A percentile compares a stretch with the other conserved stretches of the same genome.
Evolutionary conservation across 2,329 filamentous ascomycete species (phyloP).

Genomic region (Coniochaeta sp.): DNA sequence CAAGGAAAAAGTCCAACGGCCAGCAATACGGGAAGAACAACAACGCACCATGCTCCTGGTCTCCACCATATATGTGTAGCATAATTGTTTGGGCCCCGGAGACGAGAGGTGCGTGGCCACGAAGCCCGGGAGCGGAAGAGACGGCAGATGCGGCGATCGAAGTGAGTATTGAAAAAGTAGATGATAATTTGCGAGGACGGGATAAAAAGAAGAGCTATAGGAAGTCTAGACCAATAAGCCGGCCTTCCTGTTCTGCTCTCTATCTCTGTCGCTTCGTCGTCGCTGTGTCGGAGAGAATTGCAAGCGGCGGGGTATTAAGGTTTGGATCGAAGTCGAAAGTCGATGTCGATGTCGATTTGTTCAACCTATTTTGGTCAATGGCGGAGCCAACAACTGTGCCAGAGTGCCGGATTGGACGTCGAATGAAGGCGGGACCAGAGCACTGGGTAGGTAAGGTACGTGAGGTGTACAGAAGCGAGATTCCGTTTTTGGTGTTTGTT

Average conservation of each 20-base stretch:
- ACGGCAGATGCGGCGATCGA: background rate
- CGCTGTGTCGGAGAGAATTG: background rate
- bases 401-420: background rate
- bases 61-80: slow-evolving; percentile 34
- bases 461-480: no score
- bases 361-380: background rate
- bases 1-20: background rate
- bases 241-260: background rate
- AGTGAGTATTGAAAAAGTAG: background rate
- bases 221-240: background rate
- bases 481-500: no score
- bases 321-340: no score
- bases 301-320: background rate
- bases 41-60: slow-evolving; percentile 32
- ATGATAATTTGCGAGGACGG: background rate
- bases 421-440: background rate
- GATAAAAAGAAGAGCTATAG: background rate
- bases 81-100: slow-evolving; percentile 27
- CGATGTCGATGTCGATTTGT: background rate
- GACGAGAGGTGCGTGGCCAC: slow-evolving; percentile 5
- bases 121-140: background rate
- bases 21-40: background rate
- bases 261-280: background rate
- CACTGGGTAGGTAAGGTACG: no score
- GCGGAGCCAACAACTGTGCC: background rate